These are phyloP conservation scores for Euphorbia tirucalli DNA, from an alignment of 345 rosid genomes.

Conservation along the genomic window DNA sequence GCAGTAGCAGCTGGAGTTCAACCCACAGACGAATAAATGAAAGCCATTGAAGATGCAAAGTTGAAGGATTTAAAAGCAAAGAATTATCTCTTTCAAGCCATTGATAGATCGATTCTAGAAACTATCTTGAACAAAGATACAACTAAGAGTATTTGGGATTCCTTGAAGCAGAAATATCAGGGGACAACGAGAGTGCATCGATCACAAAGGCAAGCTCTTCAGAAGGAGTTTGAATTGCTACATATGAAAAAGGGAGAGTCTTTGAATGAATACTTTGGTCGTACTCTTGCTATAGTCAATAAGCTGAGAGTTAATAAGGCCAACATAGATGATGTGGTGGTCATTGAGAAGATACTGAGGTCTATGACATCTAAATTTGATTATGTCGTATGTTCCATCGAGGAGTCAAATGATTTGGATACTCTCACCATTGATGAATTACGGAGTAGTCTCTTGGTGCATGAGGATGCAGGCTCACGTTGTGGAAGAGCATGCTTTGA, in stretches of 20 bases:
- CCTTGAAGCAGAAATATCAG: constrained; percentile 9
- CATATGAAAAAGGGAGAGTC: constrained; percentile 18
- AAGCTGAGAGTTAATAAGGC: background rate
- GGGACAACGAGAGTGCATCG: background rate
- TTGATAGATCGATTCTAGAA: too few species aligned
- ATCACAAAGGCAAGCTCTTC: too few species aligned
- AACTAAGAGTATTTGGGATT: constrained; percentile 5
- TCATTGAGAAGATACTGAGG: constrained; percentile 5
- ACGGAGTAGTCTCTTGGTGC: constrained; percentile 6
- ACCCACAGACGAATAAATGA: background rate
- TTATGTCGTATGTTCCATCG: constrained; percentile 1
- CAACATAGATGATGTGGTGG: background rate
- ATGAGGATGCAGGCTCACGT: constrained; percentile 11
- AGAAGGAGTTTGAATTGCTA: too few species aligned
- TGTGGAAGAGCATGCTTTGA: constrained; percentile 12
- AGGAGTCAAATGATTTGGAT: constrained; percentile 9
- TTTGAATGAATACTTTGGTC: constrained; percentile 4
- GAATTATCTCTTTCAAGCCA: too few species aligned
- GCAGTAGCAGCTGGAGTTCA: constrained; percentile 6
- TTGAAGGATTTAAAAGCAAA: too few species aligned
- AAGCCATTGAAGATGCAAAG: background rate
- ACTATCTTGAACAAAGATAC: too few species aligned
- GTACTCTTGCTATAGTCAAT: constrained; percentile 12
- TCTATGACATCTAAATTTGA: constrained; percentile 2
- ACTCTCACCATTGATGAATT: constrained; percentile 11